Conservation (phyloP, 768 basidiomycete species). For the Piloderma croceum region DNA sequence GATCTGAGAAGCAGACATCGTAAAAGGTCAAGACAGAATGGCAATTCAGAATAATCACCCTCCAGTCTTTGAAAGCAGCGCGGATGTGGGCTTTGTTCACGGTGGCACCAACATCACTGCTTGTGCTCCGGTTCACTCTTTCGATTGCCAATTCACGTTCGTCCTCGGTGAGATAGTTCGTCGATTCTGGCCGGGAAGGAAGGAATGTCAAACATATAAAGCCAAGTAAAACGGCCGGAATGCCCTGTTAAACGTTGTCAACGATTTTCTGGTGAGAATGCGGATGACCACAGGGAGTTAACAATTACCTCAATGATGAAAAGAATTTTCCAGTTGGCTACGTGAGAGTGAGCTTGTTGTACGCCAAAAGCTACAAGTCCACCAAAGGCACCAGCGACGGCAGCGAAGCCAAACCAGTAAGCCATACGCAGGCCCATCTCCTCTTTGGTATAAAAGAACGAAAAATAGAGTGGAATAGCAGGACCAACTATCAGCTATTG, state of each 20-base stretch:
- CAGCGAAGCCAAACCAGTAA: conserved; percentile 81
- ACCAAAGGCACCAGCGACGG: conserved; percentile 79
- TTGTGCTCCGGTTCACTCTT: conserved; percentile 61
- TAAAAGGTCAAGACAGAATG: background rate
- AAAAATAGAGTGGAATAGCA: conserved; percentile 28
- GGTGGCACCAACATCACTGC: conserved; percentile 58
- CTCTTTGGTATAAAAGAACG: conserved; percentile 69
- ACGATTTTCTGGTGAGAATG: background rate
- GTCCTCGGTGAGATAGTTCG: conserved; percentile 44
- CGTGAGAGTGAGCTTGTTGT: conserved; percentile 47
- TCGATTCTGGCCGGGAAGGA: conserved; percentile 69
- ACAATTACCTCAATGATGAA: conserved; percentile 64
- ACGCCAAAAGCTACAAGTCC: conserved; percentile 78
- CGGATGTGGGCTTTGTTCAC: conserved; percentile 49
- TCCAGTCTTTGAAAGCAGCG: conserved; percentile 49
- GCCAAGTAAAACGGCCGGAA: conserved; percentile 62
- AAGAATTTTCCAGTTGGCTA: conserved; percentile 55
- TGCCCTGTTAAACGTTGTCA: conserved; percentile 38
- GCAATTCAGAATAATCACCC: conserved; percentile 33
- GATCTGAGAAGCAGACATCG: conserved; percentile 30
- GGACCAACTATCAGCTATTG: background rate
- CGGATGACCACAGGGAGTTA: background rate
- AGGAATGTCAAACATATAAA: conserved; percentile 49
- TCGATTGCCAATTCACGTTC: conserved; percentile 59
- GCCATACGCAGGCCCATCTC: conserved; percentile 76